Percentiles rank a stretch among this genome's conserved stretches.
Conservation (phyloP, 2,329 filamentous ascomycete genomes). For the Fonsecaea pedrosoi region DNA sequence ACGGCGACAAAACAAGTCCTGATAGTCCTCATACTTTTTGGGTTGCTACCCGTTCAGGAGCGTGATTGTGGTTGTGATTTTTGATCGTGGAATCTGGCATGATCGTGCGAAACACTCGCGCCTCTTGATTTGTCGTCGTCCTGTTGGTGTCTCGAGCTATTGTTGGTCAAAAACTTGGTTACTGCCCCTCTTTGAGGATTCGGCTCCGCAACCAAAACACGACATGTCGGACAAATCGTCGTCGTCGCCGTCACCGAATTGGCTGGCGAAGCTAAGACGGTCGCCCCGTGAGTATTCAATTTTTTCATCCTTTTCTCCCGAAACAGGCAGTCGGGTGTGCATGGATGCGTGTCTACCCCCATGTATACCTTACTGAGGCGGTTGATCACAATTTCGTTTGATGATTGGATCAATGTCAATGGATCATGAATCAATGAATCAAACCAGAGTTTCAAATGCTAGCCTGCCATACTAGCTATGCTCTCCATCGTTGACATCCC, state of each 20-base stretch:
- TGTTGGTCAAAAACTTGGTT: too few species aligned
- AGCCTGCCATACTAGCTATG: background rate
- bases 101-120: background rate
- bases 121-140: background rate
- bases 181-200: slow-evolving; percentile 13
- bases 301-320: background rate
- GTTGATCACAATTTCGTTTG: background rate
- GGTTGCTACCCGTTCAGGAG: too few species aligned
- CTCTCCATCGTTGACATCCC: too few species aligned
- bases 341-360: too few species aligned
- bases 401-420: background rate
- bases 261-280: slow-evolving; percentile 25
- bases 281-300: slow-evolving; percentile 11
- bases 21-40: background rate
- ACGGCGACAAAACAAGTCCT: background rate
- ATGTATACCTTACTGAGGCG: background rate
- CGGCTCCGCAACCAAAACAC: background rate
- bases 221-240: slow-evolving; percentile 24
- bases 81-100: slow-evolving; percentile 19
- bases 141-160: background rate
- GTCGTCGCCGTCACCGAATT: slow-evolving; percentile 27
- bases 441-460: background rate
- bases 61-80: too few species aligned
- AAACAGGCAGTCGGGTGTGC: background rate
- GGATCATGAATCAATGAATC: background rate